Evolutionary conservation across 2,329 filamentous ascomycete species (phyloP), one percentile per base, ranked within the genome.

Genomic region (Fusarium miscanthi): DNA sequence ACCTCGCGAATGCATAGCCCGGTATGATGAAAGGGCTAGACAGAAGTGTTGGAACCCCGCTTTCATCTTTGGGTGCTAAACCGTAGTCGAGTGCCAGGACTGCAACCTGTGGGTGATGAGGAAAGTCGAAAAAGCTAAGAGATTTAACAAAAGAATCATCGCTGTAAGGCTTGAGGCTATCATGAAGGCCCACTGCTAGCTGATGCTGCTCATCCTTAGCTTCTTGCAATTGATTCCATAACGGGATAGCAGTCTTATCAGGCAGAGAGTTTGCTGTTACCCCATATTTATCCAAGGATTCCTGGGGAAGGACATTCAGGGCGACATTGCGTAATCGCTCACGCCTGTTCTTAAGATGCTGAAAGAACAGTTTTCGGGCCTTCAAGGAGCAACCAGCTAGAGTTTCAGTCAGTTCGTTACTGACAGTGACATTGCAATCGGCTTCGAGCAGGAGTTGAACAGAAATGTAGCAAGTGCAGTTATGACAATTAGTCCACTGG

Each of bases 371-470:
- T 12, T 4, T 59, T 17, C 41, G 33, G 4, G 42, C 42, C 31
- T 12, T 59, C 17, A 59, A 37, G 5, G 56, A 59, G 13, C 56
- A 59, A 19, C 6, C 6, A n/a, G 8, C 5, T 27, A 59, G 14
- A 16, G 1, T 3, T n/a, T 16, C 4, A 14, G 14, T 7, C 8
- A 2, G 8, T 0, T 2, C 2, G 0, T 0, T 4, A 19, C 35
- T 4, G 3, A 27, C 9, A 21, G 41, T 21, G 3, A 53, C 35
- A 6, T 2, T 40, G 31, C 42, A 59, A 40, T 59, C 42, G 14
- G 43, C n/a, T 12, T 59, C 42, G 7, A 59, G 56, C 0, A 59
- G 14, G 0, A 59, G 4, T 2, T 25, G 33, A 3, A n/a, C 31
- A 6, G 56, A 3, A 30, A 10, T 3, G 19, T 3, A 59, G 25